phyloP scores from a whole-genome alignment of 345 rosid species.

The Acer saccharum region DNA sequence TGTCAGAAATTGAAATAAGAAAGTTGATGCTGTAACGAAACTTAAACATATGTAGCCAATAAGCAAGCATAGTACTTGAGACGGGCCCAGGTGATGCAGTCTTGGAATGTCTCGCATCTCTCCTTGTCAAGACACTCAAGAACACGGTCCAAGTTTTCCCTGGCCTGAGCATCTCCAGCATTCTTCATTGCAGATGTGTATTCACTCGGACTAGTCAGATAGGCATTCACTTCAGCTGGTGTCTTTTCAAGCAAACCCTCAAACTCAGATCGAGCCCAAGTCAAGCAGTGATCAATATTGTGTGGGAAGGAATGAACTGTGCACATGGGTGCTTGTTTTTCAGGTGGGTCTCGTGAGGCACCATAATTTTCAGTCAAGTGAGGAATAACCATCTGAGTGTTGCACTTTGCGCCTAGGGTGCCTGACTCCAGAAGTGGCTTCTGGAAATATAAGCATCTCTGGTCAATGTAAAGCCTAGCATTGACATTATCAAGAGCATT shows the following conservation, averaged over 20 bases:
- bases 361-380: constrained; percentile 94
- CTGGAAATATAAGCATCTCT: constrained; percentile 89
- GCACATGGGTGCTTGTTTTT: constrained; percentile 98
- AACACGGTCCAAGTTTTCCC: constrained; percentile 73
- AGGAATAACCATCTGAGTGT: constrained; percentile 97
- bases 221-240: constrained; percentile 88
- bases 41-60: constrained; percentile 26
- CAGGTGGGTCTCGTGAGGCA: constrained; percentile 93
- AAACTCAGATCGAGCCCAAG: constrained; percentile 96
- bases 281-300: constrained; percentile 91
- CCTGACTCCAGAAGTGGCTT: constrained; percentile 96
- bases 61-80: constrained; percentile 44
- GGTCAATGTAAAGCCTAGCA: constrained; percentile 90
- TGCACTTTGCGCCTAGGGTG: constrained; percentile 88
- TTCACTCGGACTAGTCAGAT: constrained; percentile 63
- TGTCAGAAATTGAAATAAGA: constrained; percentile 9
- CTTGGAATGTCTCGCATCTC: constrained; percentile 73
- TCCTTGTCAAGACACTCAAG: constrained; percentile 84
- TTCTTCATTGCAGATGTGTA: constrained; percentile 59
- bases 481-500: constrained; percentile 90
- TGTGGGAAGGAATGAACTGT: constrained; percentile 96
- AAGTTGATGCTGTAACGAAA: constrained; percentile 28
- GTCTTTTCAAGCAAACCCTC: constrained; percentile 94
- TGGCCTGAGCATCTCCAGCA: constrained; percentile 93
- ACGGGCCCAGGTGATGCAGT: constrained; percentile 90